A percentile compares a stretch with the other conserved stretches of the same genome.
These are phyloP conservation scores for Triticum urartu DNA, from an alignment of 176 grass and related monocot species.

Conservation along the genomic window DNA sequence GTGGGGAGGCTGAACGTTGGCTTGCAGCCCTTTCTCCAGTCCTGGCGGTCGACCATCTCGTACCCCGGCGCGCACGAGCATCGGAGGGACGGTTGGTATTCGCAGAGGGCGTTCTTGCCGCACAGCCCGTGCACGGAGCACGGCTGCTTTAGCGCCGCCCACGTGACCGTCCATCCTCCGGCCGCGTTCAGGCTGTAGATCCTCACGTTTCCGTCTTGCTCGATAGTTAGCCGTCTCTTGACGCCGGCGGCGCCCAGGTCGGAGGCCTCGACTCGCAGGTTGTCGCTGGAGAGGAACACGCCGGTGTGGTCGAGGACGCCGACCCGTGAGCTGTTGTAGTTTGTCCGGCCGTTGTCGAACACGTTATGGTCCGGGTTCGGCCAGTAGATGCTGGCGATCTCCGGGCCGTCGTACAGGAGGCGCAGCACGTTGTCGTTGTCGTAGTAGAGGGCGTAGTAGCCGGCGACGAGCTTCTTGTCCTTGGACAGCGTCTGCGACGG, in stretches of 20 bases:
- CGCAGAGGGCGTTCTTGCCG: conserved; percentile 51
- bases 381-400: conserved; percentile 57
- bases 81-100: conserved; percentile 19
- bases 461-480: conserved; percentile 24
- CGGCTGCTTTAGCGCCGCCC: conserved; percentile 23
- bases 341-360: conserved; percentile 13
- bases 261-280: conserved; percentile 12
- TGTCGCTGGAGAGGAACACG: not conserved
- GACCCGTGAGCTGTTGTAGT: conserved; percentile 42
- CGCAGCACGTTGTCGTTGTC: conserved; percentile 62
- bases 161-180: conserved; percentile 34
- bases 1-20: conserved; percentile 24
- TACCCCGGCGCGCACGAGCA: conserved; percentile 50
- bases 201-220: conserved; percentile 50
- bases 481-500: conserved; percentile 36
- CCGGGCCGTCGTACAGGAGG: conserved; percentile 41
- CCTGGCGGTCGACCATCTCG: conserved; percentile 42
- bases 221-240: conserved; percentile 55
- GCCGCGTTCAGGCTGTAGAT: conserved; percentile 54
- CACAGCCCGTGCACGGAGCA: conserved; percentile 51
- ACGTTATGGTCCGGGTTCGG: not conserved
- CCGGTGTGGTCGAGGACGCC: conserved; percentile 41
- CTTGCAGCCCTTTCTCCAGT: conserved; percentile 59
- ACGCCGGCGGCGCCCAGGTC: conserved; percentile 30
- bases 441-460: conserved; percentile 40